These are phyloP conservation scores for Bipolaris oryzae DNA, from an alignment of 2,329 filamentous ascomycete species.

Conservation along the genomic window DNA sequence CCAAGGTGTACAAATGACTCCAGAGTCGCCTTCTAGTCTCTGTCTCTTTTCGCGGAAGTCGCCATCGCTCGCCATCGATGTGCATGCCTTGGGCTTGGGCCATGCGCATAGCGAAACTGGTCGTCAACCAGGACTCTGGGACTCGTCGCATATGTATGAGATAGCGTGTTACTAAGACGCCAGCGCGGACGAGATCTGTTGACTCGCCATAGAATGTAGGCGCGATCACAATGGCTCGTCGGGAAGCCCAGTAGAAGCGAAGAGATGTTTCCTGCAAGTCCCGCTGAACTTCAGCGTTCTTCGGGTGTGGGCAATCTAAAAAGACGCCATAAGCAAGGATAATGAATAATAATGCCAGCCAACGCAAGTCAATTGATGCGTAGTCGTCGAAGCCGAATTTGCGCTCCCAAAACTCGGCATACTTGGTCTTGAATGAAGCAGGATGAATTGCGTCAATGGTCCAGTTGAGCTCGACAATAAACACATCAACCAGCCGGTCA, in stretches of 20 bases:
- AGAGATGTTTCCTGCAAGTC: constrained; percentile 49
- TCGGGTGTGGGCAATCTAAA: constrained; percentile 43
- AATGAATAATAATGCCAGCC: constrained; percentile 52
- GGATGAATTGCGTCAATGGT: constrained; percentile 48
- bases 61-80: constrained; percentile 51
- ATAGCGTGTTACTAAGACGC: constrained; percentile 50
- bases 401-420: constrained; percentile 49
- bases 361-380: constrained; percentile 49
- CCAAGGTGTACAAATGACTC: constrained; percentile 50
- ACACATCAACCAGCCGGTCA: constrained; percentile 45
- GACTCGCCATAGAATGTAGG: constrained; percentile 53
- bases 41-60: constrained; percentile 45
- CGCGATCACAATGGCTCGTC: constrained; percentile 51
- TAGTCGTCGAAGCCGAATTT: constrained; percentile 52
- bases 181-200: constrained; percentile 50
- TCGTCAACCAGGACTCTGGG: constrained; percentile 52
- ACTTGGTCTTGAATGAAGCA: constrained; percentile 44
- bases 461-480: constrained; percentile 48
- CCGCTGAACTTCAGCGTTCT: constrained; percentile 44
- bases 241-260: constrained; percentile 51
- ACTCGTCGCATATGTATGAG: constrained; percentile 49
- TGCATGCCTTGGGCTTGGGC: constrained; percentile 54
- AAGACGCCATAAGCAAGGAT: constrained; percentile 50
- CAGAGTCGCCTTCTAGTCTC: constrained; percentile 50
- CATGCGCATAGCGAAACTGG: constrained; percentile 53